Evolutionary conservation across 306 rosid species (phyloP).

Genomic region (Boehmeria nivea): DNA sequence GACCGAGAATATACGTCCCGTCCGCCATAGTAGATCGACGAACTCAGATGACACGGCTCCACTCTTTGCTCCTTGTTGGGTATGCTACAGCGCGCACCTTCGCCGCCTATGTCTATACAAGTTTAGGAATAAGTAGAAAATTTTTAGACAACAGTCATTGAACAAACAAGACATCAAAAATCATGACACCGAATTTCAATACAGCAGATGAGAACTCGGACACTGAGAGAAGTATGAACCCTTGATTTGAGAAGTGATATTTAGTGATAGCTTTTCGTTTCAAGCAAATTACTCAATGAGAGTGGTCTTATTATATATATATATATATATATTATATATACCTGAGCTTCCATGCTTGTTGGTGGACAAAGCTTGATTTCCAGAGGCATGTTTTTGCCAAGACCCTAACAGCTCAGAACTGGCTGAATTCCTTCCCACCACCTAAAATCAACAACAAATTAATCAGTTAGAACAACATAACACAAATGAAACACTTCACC

Average conservation of each 20-base stretch:
- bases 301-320: not conserved
- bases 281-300: conserved; percentile 3
- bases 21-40: conserved; percentile 55
- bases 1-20: conserved; percentile 44
- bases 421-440: conserved; percentile 31
- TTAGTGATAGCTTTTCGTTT: too few relatives aligned
- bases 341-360: conserved; percentile 35
- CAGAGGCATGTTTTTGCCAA: conserved; percentile 31
- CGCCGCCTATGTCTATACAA: conserved; percentile 20
- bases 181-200: too few relatives aligned
- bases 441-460: conserved; percentile 11
- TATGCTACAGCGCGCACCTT: conserved; percentile 21
- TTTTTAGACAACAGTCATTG: conserved; percentile 11
- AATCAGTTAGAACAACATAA: too few relatives aligned
- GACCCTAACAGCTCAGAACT: conserved; percentile 25
- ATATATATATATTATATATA: conserved; percentile 1
- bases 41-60: conserved; percentile 57
- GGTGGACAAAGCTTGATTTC: conserved; percentile 30
- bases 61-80: conserved; percentile 36
- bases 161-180: not conserved
- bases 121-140: not conserved
- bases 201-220: too few relatives aligned
- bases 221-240: too few relatives aligned
- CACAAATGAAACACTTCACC: too few relatives aligned
- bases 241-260: too few relatives aligned